Evolutionary conservation across 805 yeast species (phyloP), one percentile per base, ranked within the genome.

Genomic region (Candida tallmaniae): DNA sequence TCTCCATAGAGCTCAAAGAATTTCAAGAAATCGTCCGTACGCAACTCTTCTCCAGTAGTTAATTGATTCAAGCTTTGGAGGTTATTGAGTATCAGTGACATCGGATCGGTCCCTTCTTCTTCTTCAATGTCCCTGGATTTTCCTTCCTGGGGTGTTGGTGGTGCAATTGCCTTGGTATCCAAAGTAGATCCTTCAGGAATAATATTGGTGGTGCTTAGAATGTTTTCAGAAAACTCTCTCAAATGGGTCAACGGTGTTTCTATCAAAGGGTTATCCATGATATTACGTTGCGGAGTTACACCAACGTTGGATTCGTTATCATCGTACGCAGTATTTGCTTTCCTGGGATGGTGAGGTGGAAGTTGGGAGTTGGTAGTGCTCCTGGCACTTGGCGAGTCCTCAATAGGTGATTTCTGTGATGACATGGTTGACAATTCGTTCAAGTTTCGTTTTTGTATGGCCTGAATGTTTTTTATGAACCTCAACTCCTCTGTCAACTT

Each of bases 401-500:
- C 23, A 15, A n/a, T 29, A 7, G 34, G 27, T 18, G 36, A 16
- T 3, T 27, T 29, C 7, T 33, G 20, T 10, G 33, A 34, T 6
- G 19, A 23, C 4, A 25, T 29, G n/a, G 12, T 16, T 16, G 20
- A 27, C 29, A 23, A 23, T 11, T 28, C 32, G 12, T 31, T 27
- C 28, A 38, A 29, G 4, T 41, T 36, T 18, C 25, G 17, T 16
- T 39, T 22, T 27, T 43, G 44, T 23, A 38, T 35, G n/a, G 37
- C 40, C 30, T 45, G 56, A 27, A 51, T 53, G n/a, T 50, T 54
- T 38, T 65, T 66, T 10, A 68, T 67, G 5, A 45, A 34, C 31
- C 62, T 46, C 41, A 65, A 63, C 32, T 66, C 71, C 23, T 62
- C 68, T 31, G 66, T 61, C 24, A 66, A 43, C 33, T 52, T 52